Conservation (phyloP, 805 yeast species). For the Kazachstania kunashirensis region DNA sequence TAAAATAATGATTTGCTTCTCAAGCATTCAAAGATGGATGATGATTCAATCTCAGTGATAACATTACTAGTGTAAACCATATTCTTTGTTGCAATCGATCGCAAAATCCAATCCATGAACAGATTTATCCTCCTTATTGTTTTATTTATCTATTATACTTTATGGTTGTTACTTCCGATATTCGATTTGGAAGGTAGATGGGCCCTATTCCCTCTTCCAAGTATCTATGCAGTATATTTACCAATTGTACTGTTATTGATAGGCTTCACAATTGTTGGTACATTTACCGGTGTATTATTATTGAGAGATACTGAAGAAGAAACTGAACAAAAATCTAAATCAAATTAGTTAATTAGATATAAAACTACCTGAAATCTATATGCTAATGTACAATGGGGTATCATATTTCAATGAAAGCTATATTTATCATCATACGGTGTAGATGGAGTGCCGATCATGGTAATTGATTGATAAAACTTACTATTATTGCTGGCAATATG, state of each 20-base stretch:
- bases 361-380: too few species aligned
- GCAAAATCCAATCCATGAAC: conserved; percentile 17
- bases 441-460: too few species aligned
- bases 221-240: conserved; percentile 23
- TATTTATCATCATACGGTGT: too few species aligned
- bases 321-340: not conserved
- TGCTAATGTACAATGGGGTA: too few species aligned
- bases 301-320: conserved; percentile 6
- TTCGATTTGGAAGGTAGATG: conserved; percentile 17
- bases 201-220: conserved; percentile 23
- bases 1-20: too few species aligned
- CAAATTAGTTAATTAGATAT: not conserved
- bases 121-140: conserved; percentile 15
- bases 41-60: too few species aligned
- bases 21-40: too few species aligned
- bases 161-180: conserved; percentile 27
- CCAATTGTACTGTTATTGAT: conserved; percentile 23
- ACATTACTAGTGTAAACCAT: too few species aligned
- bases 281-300: conserved; percentile 19
- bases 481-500: too few species aligned
- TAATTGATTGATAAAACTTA: too few species aligned
- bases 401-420: too few species aligned
- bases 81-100: too few species aligned
- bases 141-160: conserved; percentile 19
- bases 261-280: conserved; percentile 23